Base-by-base conservation (phyloP, 768 basidiomycete species). In the Naganishia antarctica region DNA sequence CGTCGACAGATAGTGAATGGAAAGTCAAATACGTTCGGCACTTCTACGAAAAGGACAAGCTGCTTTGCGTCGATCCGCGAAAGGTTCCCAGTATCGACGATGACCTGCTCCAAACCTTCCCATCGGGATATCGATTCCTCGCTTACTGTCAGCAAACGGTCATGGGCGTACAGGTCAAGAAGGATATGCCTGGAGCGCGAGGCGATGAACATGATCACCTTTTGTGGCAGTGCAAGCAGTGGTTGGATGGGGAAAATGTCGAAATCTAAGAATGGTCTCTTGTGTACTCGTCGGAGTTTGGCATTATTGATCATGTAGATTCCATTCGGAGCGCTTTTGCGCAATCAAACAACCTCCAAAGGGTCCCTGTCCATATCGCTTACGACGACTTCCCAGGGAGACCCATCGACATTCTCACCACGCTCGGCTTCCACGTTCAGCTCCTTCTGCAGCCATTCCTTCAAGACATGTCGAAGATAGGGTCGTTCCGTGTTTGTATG, bases 401-500 rank as follows among this genome's bases (percentile, higher is more conserved):
- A 66, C n/a, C n/a, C n/a, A n/a, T n/a, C n/a, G n/a, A n/a, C n/a
- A 3, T 69, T 74, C 21, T 75, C 76, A 23, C 18, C 23, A 57
- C 60, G 61, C 46, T 77, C 75, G 41, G 70, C 76, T n/a, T n/a
- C n/a, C n/a, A n/a, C n/a, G 16, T 73, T 69, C 65, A 88, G 79
- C 74, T 86, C 83, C 50, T 73, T 69, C 65, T 76, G 73, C 66
- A 97, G 80, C 77, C 84, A 86, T 13, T 80, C 77, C 41, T 86
- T 86, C 32, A 97, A 83, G 25, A 84, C 80, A 18, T 86, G 61
- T 4, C 68, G 84, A 61, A 98, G 86, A 79, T 90, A 97, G 0
- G 91, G 91, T 32, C 93, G 88, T 79, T 98, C 94, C 46, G 93
- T 93, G 78, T 92, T 92, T 16, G 90, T 88, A 78, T 97, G 94